Evolutionary conservation across 306 rosid species (phyloP), one percentile per base, ranked within the genome.

Genomic region (Quercus glauca): DNA sequence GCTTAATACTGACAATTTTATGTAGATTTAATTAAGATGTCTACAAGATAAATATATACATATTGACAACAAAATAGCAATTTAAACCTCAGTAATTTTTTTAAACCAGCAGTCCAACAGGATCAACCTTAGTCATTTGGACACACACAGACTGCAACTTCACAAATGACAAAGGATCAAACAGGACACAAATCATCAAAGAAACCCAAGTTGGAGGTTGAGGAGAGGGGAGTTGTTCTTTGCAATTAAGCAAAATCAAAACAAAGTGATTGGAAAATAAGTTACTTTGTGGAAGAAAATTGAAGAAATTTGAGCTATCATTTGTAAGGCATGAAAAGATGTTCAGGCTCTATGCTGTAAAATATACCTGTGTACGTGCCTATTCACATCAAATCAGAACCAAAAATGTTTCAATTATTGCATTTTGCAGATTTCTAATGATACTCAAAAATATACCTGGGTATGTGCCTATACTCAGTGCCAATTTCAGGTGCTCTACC

Each of bases 401-500:
- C 60, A 65, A 80, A 78, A 78, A 41, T 15, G 63, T 74, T 73
- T 63, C 18, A 71, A 78, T 78, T 61, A 83, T 41, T 59, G 69
- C 64, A 77, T 75, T 67, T 41, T 51, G 74, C 76, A 77, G 72
- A 83, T 73, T 77, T 59, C 76, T 84, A 84, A 70, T 81, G 82
- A 81, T 76, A 87, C 72, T 82, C 77, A 63, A 87, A 23, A 23
- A 23, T 23, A 23, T 23, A 23, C 25, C 25, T 23, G 25, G 25
- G 25, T 23, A 23, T 23, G 25, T 23, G 25, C 25, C 25, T 23
- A 23, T 23, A 23, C 37, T 33, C 37, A 5, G 6, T 33, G 37
- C 37, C 37, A 33, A 33, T 33, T 33, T 33, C 6, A 33, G 6
- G 37, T 33, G 37, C 37, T 33, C 37, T 33, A 33, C 37, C 37